Evolutionary conservation across 106 monocot species (phyloP).

Genomic region (Acorus gramineus): DNA sequence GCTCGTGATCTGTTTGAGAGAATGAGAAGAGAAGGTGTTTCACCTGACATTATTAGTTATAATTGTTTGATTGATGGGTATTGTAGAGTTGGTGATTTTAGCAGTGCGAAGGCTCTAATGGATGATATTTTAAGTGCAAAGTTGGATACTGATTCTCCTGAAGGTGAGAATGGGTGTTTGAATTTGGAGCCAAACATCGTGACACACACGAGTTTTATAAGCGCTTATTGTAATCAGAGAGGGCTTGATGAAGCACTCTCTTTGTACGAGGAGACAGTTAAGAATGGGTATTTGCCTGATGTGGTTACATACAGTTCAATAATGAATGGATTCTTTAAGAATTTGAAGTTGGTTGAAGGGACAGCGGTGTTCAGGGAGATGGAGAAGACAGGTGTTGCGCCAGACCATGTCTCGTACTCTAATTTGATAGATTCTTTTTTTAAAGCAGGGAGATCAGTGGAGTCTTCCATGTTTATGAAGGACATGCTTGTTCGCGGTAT

Average conservation of each 20-base stretch:
- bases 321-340: constrained; percentile 55
- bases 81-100: constrained; percentile 46
- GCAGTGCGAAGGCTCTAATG: constrained; percentile 38
- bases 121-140: constrained; percentile 4
- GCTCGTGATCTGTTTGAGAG: constrained; percentile 33
- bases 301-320: constrained; percentile 70
- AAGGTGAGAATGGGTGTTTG: not conserved
- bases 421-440: constrained; percentile 44
- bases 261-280: constrained; percentile 83
- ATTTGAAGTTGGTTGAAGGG: constrained; percentile 36
- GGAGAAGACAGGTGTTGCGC: constrained; percentile 51
- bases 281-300: constrained; percentile 63
- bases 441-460: constrained; percentile 31
- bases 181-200: constrained; percentile 52
- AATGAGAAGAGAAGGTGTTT: constrained; percentile 37
- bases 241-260: constrained; percentile 41
- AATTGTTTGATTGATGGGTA: constrained; percentile 71
- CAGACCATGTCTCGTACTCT: constrained; percentile 75
- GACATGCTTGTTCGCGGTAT: constrained; percentile 69
- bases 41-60: constrained; percentile 53
- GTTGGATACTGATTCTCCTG: too few species aligned
- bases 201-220: constrained; percentile 62
- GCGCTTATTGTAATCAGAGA: constrained; percentile 31
- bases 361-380: constrained; percentile 80
- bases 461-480: constrained; percentile 33